A percentile compares a stretch with the other conserved stretches of the same genome.
Evolutionary conservation across 2,329 filamentous ascomycete genomes (phyloP).

Genomic region (Penicillium occitanis): DNA sequence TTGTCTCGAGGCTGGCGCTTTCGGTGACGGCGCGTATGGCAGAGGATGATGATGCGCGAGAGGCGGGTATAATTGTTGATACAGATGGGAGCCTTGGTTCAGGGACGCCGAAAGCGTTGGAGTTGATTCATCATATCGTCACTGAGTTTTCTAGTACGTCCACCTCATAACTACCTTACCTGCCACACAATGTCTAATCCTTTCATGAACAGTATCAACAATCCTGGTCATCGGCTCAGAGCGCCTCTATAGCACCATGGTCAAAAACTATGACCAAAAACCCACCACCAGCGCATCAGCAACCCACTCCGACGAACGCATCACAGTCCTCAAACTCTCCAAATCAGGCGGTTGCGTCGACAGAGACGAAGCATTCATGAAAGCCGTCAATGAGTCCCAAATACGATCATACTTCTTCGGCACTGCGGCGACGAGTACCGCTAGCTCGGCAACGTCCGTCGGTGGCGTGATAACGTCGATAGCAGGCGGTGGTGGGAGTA

Average conservation of each 20-base stretch:
- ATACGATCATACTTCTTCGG: constrained; percentile 97
- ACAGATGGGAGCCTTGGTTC: constrained; percentile 69
- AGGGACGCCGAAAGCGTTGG: constrained; percentile 64
- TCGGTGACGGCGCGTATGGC: constrained; percentile 74
- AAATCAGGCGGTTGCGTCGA: constrained; percentile 84
- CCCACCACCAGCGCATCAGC: constrained; percentile 48
- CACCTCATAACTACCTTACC: constrained; percentile 17
- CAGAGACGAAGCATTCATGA: constrained; percentile 71
- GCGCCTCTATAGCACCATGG: constrained; percentile 71
- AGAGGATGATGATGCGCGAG: constrained; percentile 69
- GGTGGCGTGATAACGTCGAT: not conserved
- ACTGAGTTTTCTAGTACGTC: constrained; percentile 63
- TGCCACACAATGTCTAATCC: constrained; percentile 12
- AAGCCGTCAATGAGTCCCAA: constrained; percentile 68
- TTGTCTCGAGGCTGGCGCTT: constrained; percentile 74
- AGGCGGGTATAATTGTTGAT: constrained; percentile 81
- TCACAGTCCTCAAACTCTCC: constrained; percentile 74
- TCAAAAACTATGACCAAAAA: constrained; percentile 62
- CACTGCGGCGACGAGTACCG: constrained; percentile 43
- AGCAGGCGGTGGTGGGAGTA: constrained; percentile 32
- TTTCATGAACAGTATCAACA: constrained; percentile 60
- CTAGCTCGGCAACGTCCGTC: not conserved
- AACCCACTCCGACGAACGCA: constrained; percentile 58
- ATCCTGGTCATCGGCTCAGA: constrained; percentile 81
- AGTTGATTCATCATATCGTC: constrained; percentile 77